Evolutionary conservation across 306 rosid genomes (phyloP).

Genomic region (Herpetospermum pedunculosum): DNA sequence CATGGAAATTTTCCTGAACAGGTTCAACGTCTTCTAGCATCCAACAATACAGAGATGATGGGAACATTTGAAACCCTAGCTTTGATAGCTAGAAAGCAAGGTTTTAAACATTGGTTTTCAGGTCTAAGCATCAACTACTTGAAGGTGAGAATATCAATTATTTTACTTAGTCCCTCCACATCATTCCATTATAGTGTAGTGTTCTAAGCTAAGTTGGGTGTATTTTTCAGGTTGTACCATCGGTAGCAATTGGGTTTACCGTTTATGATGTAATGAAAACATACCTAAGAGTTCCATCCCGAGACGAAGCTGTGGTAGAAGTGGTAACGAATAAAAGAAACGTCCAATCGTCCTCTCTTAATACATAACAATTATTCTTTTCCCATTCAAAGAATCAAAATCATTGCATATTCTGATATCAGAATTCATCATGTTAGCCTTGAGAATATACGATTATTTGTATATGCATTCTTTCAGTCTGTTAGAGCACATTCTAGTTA

Average conservation of each 20-base stretch:
- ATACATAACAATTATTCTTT: constrained; percentile 14
- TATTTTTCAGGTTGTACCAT: constrained; percentile 79
- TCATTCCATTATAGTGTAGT: constrained; percentile 13
- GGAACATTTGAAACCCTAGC: constrained; percentile 67
- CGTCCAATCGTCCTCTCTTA: constrained; percentile 32
- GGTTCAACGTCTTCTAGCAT: constrained; percentile 57
- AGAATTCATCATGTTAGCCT: neutral
- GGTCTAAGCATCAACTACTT: constrained; percentile 94
- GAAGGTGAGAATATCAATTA: constrained; percentile 39
- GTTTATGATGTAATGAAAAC: constrained; percentile 71
- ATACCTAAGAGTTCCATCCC: constrained; percentile 65
- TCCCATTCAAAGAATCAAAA: neutral
- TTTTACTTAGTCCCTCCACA: neutral
- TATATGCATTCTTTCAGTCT: constrained; percentile 47
- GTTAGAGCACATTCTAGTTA: constrained; percentile 5
- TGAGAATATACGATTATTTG: constrained; percentile 17
- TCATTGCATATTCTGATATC: neutral
- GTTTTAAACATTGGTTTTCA: constrained; percentile 81
- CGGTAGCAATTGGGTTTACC: constrained; percentile 96
- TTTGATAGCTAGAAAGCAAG: constrained; percentile 63
- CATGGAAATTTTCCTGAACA: constrained; percentile 17
- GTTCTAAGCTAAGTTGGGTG: constrained; percentile 13
- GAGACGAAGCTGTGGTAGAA: constrained; percentile 58
- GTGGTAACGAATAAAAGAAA: constrained; percentile 38
- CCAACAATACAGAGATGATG: constrained; percentile 44